Evolutionary conservation across 2,329 filamentous ascomycete genomes (phyloP).

Genomic region (Achaetomium macrosporum): DNA sequence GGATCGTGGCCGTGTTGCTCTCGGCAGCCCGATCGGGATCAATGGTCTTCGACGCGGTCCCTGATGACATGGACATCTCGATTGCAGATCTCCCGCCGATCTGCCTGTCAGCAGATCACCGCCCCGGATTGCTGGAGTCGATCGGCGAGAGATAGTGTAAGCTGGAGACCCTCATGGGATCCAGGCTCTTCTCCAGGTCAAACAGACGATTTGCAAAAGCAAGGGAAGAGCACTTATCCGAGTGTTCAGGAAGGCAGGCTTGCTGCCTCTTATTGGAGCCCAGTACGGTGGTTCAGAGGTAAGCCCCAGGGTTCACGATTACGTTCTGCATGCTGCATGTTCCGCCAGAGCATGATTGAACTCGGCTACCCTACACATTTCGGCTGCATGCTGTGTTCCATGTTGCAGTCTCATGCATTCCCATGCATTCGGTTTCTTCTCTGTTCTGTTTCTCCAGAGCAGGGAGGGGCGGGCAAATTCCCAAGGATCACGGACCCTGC

Average conservation of each 20-base stretch:
- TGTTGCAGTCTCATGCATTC: no score
- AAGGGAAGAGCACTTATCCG: neutral
- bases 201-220: neutral
- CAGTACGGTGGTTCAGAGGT: no score
- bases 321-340: neutral
- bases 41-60: neutral
- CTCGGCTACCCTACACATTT: neutral
- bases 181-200: no score
- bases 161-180: neutral
- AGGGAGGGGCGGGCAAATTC: no score
- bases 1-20: conserved; percentile 24
- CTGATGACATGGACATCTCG: neutral
- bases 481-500: no score
- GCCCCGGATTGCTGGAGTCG: neutral
- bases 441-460: no score
- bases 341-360: neutral
- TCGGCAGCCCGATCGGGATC: conserved; percentile 24
- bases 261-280: neutral
- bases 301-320: neutral
- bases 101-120: neutral
- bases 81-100: conserved; percentile 1
- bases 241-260: neutral
- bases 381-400: no score
- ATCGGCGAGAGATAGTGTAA: neutral
- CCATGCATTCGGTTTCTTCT: no score